phyloP scores from a whole-genome alignment of 257 asterid species.

The Perilla frutescens region DNA sequence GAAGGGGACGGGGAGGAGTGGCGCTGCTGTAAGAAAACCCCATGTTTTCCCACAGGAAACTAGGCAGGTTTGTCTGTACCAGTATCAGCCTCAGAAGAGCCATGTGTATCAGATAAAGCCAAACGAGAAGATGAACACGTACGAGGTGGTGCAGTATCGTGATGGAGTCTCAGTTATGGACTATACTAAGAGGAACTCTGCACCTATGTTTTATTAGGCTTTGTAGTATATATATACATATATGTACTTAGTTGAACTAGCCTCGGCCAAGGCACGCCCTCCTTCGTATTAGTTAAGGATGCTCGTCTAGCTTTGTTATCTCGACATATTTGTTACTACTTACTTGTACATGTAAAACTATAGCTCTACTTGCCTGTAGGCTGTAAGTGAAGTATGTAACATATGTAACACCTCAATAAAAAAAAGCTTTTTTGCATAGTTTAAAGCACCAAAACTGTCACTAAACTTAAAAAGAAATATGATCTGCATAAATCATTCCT shows the following conservation, averaged over 20 bases:
- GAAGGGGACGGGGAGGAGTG: slow-evolving; percentile 33
- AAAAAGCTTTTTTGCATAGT: slow-evolving; percentile 1
- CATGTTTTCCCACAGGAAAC: slow-evolving; percentile 4
- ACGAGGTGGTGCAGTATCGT: slow-evolving; percentile 37
- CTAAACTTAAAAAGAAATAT: background rate
- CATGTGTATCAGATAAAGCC: slow-evolving; percentile 39
- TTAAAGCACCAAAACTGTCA: background rate
- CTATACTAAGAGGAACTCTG: slow-evolving; percentile 40
- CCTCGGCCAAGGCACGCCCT: slow-evolving; percentile 23
- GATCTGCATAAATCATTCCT: background rate
- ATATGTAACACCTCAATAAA: slow-evolving; percentile 21
- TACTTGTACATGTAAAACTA: background rate
- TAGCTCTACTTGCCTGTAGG: slow-evolving; percentile 22
- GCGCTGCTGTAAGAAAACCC: slow-evolving; percentile 5
- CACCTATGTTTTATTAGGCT: slow-evolving; percentile 39
- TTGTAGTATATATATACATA: background rate
- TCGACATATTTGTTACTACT: background rate
- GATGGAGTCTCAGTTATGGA: slow-evolving; percentile 32
- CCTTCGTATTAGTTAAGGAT: slow-evolving; percentile 25
- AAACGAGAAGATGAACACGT: slow-evolving; percentile 31
- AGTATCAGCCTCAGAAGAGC: slow-evolving; percentile 40
- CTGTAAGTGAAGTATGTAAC: slow-evolving; percentile 19
- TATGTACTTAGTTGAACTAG: background rate
- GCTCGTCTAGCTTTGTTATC: slow-evolving; percentile 15
- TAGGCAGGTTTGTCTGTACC: slow-evolving; percentile 18